These are phyloP conservation scores for Candolleomyces eurysporus DNA, from an alignment of 768 basidiomycete genomes.

Conservation along the genomic window DNA sequence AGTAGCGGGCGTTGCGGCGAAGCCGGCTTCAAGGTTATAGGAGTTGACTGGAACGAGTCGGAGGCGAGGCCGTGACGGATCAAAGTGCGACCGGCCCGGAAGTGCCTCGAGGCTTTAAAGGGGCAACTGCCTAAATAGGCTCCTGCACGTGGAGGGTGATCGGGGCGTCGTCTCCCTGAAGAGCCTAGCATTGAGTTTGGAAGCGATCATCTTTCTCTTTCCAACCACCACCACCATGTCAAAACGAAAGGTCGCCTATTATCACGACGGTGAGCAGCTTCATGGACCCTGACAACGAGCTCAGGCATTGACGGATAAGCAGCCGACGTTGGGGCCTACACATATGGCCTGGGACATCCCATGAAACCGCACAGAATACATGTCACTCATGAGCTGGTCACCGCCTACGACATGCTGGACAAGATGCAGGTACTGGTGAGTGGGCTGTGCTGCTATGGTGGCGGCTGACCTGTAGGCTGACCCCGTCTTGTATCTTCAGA, in stretches of 20 bases:
- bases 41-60: too few relatives aligned
- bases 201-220: not conserved
- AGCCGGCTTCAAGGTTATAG: too few relatives aligned
- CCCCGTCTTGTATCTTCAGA: conserved; percentile 37
- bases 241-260: conserved; percentile 74
- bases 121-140: too few relatives aligned
- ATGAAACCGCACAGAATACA: conserved; percentile 98
- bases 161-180: too few relatives aligned
- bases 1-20: too few relatives aligned
- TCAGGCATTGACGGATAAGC: conserved; percentile 4
- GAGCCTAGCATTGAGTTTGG: not conserved
- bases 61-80: too few relatives aligned
- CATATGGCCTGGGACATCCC: conserved; percentile 85
- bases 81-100: too few relatives aligned
- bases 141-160: too few relatives aligned
- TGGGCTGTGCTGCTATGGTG: conserved; percentile 8
- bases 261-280: conserved; percentile 63
- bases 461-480: not conserved
- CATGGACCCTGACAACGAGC: not conserved
- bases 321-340: conserved; percentile 73
- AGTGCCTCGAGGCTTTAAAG: too few relatives aligned
- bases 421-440: conserved; percentile 91
- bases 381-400: conserved; percentile 89
- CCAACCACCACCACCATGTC: conserved; percentile 44
- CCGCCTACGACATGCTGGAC: conserved; percentile 89